Conservation (phyloP, 2,329 filamentous ascomycete species). For the Fragosphaeria purpurea region DNA sequence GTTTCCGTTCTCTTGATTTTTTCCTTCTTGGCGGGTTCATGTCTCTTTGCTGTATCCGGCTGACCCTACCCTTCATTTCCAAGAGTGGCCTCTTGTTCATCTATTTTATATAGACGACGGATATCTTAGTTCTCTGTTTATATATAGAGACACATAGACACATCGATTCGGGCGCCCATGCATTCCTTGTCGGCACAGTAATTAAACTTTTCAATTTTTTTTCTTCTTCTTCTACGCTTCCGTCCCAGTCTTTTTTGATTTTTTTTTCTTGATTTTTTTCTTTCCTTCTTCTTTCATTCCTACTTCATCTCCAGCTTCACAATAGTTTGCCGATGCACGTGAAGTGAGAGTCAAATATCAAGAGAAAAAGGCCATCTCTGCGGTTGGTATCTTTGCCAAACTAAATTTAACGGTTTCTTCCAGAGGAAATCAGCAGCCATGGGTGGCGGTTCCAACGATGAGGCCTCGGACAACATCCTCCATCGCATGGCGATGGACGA, state of each 20-base stretch:
- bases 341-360: neutral
- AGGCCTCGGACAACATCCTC: slow-evolving; percentile 19
- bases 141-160: slow-evolving; percentile 1
- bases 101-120: neutral
- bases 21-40: slow-evolving; percentile 1
- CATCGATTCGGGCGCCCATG: neutral
- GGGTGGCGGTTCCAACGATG: slow-evolving; percentile 1
- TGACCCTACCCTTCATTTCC: neutral
- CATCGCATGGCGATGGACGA: slow-evolving; percentile 32
- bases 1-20: neutral
- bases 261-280: neutral
- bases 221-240: neutral
- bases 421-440: slow-evolving; percentile 4
- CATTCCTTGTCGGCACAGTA: neutral
- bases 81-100: neutral
- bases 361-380: neutral
- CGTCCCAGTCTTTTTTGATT: neutral
- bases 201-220: neutral
- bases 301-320: neutral
- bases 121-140: slow-evolving; percentile 3
- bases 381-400: no score
- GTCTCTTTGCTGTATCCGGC: neutral
- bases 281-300: neutral
- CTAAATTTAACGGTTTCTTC: neutral
- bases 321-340: neutral